A percentile compares a stretch with the other conserved stretches of the same genome.
These are phyloP conservation scores for Bertia moriformis DNA, from an alignment of 2,329 filamentous ascomycete genomes.

Conservation along the genomic window DNA sequence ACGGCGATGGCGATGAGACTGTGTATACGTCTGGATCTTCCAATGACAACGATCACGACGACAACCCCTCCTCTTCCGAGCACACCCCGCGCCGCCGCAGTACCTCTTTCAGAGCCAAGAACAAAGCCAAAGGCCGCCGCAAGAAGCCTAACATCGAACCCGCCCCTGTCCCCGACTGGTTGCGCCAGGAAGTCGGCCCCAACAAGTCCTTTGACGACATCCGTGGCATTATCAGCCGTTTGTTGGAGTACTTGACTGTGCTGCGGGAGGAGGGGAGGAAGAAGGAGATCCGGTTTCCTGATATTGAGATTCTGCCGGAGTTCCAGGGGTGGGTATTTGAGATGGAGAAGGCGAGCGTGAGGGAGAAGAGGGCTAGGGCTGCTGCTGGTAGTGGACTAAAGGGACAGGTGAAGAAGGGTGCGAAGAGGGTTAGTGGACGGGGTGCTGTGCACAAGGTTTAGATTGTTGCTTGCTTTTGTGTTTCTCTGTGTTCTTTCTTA, in stretches of 20 bases:
- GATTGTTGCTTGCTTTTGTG: no score
- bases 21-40: not conserved
- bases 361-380: no score
- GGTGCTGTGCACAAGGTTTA: no score
- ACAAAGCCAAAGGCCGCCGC: not conserved
- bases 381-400: no score
- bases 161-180: not conserved
- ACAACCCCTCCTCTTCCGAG: no score
- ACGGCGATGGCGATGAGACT: not conserved
- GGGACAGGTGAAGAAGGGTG: no score
- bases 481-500: no score
- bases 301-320: constrained; percentile 1
- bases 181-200: not conserved
- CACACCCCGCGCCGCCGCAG: not conserved
- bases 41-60: no score
- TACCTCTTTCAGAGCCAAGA: not conserved
- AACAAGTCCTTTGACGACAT: not conserved
- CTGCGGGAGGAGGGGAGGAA: not conserved
- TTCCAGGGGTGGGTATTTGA: not conserved
- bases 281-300: not conserved
- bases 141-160: not conserved
- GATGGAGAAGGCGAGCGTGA: not conserved
- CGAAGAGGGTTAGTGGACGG: no score
- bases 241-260: not conserved
- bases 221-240: not conserved